Evolutionary conservation across 2,329 filamentous ascomycete species (phyloP), one percentile per base, ranked within the genome.

Genomic region (Cytospora chrysosperma): DNA sequence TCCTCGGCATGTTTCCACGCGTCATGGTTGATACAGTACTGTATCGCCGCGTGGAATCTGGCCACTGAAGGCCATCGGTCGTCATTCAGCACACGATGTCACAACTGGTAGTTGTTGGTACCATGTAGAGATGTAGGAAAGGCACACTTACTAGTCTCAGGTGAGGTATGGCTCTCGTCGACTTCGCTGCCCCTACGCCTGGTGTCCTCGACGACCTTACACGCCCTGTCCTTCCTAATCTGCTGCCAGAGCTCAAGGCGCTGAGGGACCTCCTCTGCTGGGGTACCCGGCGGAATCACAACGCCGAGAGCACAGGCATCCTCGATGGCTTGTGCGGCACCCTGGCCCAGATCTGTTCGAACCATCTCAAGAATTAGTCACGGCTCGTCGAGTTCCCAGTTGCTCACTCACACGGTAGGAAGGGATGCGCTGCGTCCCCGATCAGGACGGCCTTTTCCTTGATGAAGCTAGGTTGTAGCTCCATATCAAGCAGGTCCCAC

Each of bases 401-500:
- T 54, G 9, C n/a, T 19, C 28, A 68, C 56, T 70, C 58, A 26
- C 69, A 64, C 2, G 69, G 68, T 24, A 70, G 69, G 53, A 71
- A 67, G 17, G 70, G 69, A 43, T 68, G 69, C 52, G 68, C 69
- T 26, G 69, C 70, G 32, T 71, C 67, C 12, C 65, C 69, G 34
- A 71, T 66, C 55, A 70, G 68, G 32, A 69, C 43, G 40, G 69
- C 68, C 53, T 66, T 70, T 26, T 66, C 67, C 28, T 65, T 67
- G 43, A 68, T 65, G 19, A 70, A 56, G 21, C 61, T 65, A 13
- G 64, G 56, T n/a, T 57, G 49, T 12, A 63, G 47, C n/a, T 65
- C 64, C 64, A 65, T 65, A 26, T 65, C 61, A 21, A 65, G 4
- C 24, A 65, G 40, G 12, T 65, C 61, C 61, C 61, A 65, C 13